phyloP scores from a whole-genome alignment of 2,329 filamentous ascomycete species.

The Pleomassaria siparia region DNA sequence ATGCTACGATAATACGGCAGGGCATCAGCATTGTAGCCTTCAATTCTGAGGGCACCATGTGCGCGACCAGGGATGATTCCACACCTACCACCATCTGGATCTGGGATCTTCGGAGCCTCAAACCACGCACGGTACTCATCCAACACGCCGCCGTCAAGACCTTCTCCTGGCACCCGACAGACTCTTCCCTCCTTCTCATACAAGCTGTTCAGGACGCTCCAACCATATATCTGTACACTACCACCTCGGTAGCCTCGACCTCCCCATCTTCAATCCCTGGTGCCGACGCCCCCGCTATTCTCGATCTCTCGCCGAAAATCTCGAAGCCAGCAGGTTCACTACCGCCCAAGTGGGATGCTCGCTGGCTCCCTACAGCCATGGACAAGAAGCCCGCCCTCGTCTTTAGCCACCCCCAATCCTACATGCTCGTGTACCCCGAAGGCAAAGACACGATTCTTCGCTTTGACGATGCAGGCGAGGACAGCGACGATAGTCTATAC shows the following conservation, averaged over 20 bases:
- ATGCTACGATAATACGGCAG: slow-evolving; percentile 32
- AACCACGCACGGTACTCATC: slow-evolving; percentile 45
- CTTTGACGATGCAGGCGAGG: slow-evolving; percentile 36
- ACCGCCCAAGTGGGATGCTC: slow-evolving; percentile 22
- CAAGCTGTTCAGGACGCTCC: slow-evolving; percentile 46
- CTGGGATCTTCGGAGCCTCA: slow-evolving; percentile 46
- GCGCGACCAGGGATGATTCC: slow-evolving; percentile 43
- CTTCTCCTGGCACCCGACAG: slow-evolving; percentile 48
- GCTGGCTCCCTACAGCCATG: slow-evolving; percentile 30
- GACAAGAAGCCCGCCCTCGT: slow-evolving; percentile 41
- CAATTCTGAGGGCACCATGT: slow-evolving; percentile 39
- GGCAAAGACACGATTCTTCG: slow-evolving; percentile 40
- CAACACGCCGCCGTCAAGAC: slow-evolving; percentile 49
- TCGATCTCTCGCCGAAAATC: slow-evolving; percentile 25
- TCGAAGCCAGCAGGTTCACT: slow-evolving; percentile 23
- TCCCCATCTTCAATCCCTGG: slow-evolving; percentile 15
- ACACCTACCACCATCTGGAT: slow-evolving; percentile 51
- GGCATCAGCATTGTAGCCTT: slow-evolving; percentile 43
- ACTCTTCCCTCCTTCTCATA: slow-evolving; percentile 43
- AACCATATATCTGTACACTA: slow-evolving; percentile 44
- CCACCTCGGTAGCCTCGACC: slow-evolving; percentile 10
- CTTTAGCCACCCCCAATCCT: slow-evolving; percentile 40
- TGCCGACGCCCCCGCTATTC: slow-evolving; percentile 23
- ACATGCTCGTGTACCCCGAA: slow-evolving; percentile 45
- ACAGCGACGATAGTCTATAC: slow-evolving; percentile 51